Evolutionary conservation across 2,329 filamentous ascomycete species (phyloP), one percentile per base, ranked within the genome.

Genomic region (Pezicula radicicola): DNA sequence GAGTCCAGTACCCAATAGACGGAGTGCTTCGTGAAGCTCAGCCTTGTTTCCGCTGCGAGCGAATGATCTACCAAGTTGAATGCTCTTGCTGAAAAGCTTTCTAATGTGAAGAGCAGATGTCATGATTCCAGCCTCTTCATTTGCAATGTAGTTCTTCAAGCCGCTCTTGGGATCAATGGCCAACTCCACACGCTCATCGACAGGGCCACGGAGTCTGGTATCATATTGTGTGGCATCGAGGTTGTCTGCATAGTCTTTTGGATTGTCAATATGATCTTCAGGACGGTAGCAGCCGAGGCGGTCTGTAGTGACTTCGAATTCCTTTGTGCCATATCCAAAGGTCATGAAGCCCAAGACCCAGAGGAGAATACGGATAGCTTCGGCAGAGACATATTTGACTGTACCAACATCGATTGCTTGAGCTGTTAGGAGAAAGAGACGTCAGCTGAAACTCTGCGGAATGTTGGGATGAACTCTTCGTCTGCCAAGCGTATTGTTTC

Each of bases 71-170:
- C 84, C 92, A n/a, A 94, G 82, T 62, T 93, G 79, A 61, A 96
- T 91, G 63, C 83, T 90, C 55, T 80, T 77, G 43, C 77, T 72
- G 57, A 96, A 89, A 1, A 95, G 82, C 56, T 81, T 78, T 49
- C 89, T 83, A 54, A 96, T 82, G 63, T 95, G 84, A 45, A 78
- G 76, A 52, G 91, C 88, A 46, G 90, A 96, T 42, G 88, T 96
- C 72, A 88, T 89, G 67, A 95, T 94, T 43, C 83, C 81, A 52
- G 80, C 72, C 47, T 82, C 75, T 68, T 97, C 92, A 57, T 91
- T 91, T 37, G 92, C 91, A 69, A 97, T 97, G 72, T 97, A 97
- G 69, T 92, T 94, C 75, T 97, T 97, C 72, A 96, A 77, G 61
- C 88, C 88, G 6, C 85, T 87, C 49, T 83, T 74, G 2, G 81